Evolutionary conservation across 345 rosid species (phyloP).

Genomic region (Excoecaria agallocha): DNA sequence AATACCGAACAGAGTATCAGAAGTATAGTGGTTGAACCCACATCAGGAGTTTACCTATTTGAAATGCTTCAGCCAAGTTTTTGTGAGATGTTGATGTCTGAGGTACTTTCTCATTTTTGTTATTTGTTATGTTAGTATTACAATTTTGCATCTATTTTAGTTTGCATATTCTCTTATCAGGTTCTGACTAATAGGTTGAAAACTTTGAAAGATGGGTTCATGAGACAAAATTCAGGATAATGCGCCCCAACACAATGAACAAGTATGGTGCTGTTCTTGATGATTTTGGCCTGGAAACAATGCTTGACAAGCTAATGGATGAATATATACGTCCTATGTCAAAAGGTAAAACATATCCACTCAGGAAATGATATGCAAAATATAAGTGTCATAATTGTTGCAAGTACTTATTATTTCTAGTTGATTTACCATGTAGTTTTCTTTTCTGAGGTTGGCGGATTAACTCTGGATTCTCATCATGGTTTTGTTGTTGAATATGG

Average conservation of each 20-base stretch:
- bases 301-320: slow-evolving; percentile 77
- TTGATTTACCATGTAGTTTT: slow-evolving; percentile 49
- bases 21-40: slow-evolving; percentile 52
- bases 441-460: slow-evolving; percentile 79
- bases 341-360: slow-evolving; percentile 36
- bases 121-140: slow-evolving; percentile 1
- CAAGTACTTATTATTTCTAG: not conserved
- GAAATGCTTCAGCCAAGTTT: slow-evolving; percentile 68
- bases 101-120: slow-evolving; percentile 46
- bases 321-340: slow-evolving; percentile 73
- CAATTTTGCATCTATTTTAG: slow-evolving; percentile 28
- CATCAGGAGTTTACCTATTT: slow-evolving; percentile 70
- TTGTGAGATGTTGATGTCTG: slow-evolving; percentile 67
- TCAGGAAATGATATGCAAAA: not conserved
- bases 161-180: slow-evolving; percentile 41
- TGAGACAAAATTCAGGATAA: slow-evolving; percentile 59
- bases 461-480: slow-evolving; percentile 90
- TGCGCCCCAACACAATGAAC: slow-evolving; percentile 97
- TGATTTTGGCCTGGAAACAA: slow-evolving; percentile 81
- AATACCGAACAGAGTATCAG: slow-evolving; percentile 59
- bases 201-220: slow-evolving; percentile 84
- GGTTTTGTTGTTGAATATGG: slow-evolving; percentile 96
- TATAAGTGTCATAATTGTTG: not conserved
- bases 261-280: slow-evolving; percentile 85
- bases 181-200: slow-evolving; percentile 71